These are phyloP conservation scores for Tuber calosporum DNA, from an alignment of 495 filamentous ascomycete species.

Conservation along the genomic window DNA sequence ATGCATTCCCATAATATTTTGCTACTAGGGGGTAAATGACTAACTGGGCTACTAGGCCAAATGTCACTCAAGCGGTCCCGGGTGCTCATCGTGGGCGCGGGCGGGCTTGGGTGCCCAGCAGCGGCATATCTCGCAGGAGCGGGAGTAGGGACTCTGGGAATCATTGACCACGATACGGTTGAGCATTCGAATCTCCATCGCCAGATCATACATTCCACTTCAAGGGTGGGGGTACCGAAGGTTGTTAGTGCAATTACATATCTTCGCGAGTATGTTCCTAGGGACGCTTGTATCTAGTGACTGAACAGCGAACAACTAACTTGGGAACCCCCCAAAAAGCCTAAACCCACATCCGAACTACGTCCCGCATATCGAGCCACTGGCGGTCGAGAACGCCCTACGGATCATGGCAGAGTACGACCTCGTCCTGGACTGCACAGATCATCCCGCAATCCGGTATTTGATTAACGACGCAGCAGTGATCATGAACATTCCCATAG, in stretches of 20 bases:
- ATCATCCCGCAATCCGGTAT: conserved; percentile 84
- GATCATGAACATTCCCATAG: conserved; percentile 65
- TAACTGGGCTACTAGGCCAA: conserved; percentile 54
- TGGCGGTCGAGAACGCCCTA: conserved; percentile 45
- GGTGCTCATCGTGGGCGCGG: conserved; percentile 82
- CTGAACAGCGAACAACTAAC: not conserved
- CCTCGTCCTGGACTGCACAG: conserved; percentile 76
- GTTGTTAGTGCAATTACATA: conserved; percentile 69
- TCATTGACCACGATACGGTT: conserved; percentile 81
- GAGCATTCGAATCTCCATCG: conserved; percentile 89
- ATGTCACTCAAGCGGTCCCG: conserved; percentile 61
- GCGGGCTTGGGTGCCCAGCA: conserved; percentile 85
- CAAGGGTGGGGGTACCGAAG: conserved; percentile 68
- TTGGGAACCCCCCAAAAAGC: conserved; percentile 1
- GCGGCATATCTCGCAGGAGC: conserved; percentile 83
- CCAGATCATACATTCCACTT: conserved; percentile 70
- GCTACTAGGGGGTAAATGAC: not conserved
- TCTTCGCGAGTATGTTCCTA: conserved; percentile 53
- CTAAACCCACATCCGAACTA: conserved; percentile 25
- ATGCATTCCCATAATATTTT: not conserved
- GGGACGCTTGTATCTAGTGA: not conserved
- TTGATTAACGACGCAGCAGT: conserved; percentile 86
- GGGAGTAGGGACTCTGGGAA: conserved; percentile 72
- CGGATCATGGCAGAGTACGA: conserved; percentile 53
- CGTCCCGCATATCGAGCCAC: conserved; percentile 41